Evolutionary conservation across 345 rosid species (phyloP), one percentile per base, ranked within the genome.

Genomic region (Brassica cretica): DNA sequence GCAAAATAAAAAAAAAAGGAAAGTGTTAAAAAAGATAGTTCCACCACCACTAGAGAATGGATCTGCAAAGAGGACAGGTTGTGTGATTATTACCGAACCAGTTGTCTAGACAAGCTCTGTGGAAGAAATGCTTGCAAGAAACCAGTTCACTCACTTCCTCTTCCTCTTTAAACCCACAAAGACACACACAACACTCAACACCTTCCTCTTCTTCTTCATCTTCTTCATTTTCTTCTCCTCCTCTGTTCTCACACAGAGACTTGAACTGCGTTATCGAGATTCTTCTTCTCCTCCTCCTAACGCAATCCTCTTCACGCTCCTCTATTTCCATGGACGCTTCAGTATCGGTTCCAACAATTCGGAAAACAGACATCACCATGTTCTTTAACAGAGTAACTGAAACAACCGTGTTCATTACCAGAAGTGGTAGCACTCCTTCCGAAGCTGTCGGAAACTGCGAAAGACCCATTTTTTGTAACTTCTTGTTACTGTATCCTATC

Each of bases 91-190:
- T 88, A 62, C 82, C 78, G 82, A 93, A 84, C 98, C 94, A 94
- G 67, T 85, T 88, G 73, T 93, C 89, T 39, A 93, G 63, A 68
- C 97, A 91, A 62, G 74, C 78, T 81, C 75, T 89, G 87, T 91
- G 97, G 80, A 90, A 91, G 87, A 85, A 88, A 84, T 94, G 98
- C 88, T 86, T 88, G 89, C 98, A 94, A 63, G 86, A 82, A 41
- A 80, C 79, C 79, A 94, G 76, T 78, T 90, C 93, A 72, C 92
- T 90, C 79, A 90, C 93, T 84, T 94, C 92, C 59, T 91, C 96
- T 46, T 90, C 92, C 21, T 80, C 91, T 74, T 87, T 84, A 78
- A 88, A 94, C 84, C 89, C 83, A 79, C 85, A 82, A 8, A 93
- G 79, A 75, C 98, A 93, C 35, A 91, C 96, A 80, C 94, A 87